Percentiles rank a stretch among this genome's conserved stretches.
These are phyloP conservation scores for Leccinum truebloodii DNA, from an alignment of 768 basidiomycete genomes.

Conservation along the genomic window DNA sequence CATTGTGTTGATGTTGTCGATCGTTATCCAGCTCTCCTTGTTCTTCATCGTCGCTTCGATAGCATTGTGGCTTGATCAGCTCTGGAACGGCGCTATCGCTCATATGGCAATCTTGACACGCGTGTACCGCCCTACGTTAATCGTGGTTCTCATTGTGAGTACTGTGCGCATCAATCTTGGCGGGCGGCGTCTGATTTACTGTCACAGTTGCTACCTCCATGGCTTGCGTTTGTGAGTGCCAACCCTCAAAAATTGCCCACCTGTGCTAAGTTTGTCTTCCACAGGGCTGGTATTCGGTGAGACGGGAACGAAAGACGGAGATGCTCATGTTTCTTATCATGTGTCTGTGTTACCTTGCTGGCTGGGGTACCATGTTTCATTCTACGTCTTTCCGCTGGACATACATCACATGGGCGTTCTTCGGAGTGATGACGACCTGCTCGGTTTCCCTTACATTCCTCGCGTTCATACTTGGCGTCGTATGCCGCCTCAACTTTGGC, in stretches of 20 bases:
- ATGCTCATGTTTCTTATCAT: slow-evolving; percentile 66
- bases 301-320: slow-evolving; percentile 58
- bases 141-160: slow-evolving; percentile 61
- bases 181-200: slow-evolving; percentile 3
- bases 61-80: slow-evolving; percentile 75
- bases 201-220: slow-evolving; percentile 61
- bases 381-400: slow-evolving; percentile 76
- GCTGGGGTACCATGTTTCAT: slow-evolving; percentile 74
- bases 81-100: slow-evolving; percentile 66
- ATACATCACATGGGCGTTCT: slow-evolving; percentile 73
- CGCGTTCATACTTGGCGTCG: slow-evolving; percentile 59
- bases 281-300: slow-evolving; percentile 77
- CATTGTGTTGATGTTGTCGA: slow-evolving; percentile 66
- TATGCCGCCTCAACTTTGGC: slow-evolving; percentile 75
- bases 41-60: slow-evolving; percentile 76
- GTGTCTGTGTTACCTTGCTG: slow-evolving; percentile 60
- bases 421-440: slow-evolving; percentile 57
- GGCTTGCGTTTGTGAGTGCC: slow-evolving; percentile 57
- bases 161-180: slow-evolving; percentile 1
- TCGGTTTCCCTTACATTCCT: slow-evolving; percentile 58
- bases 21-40: slow-evolving; percentile 70
- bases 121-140: slow-evolving; percentile 57
- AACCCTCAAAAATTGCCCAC: slow-evolving; percentile 1
- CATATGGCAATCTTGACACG: slow-evolving; percentile 44
- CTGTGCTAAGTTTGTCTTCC: neutral